phyloP scores from a whole-genome alignment of 345 rosid species.

The Salix suchowensis region DNA sequence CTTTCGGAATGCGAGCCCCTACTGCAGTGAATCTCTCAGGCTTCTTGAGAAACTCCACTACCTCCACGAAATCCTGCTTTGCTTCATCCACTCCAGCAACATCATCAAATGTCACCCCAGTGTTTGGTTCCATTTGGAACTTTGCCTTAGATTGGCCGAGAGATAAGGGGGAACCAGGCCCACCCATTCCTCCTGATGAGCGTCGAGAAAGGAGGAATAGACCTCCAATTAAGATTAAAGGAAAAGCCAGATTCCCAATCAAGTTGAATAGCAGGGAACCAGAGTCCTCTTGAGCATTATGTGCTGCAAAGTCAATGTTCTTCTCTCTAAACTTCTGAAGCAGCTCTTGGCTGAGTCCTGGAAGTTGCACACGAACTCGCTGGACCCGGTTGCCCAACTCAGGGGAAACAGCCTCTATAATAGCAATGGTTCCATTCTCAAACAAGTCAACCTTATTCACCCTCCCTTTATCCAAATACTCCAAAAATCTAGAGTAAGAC shows the following conservation, averaged over 20 bases:
- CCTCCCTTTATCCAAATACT: constrained; percentile 88
- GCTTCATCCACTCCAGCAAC: constrained; percentile 99
- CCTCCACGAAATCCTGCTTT: constrained; percentile 98
- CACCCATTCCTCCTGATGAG: constrained; percentile 97
- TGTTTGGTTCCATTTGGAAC: constrained; percentile 98
- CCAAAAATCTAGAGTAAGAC: constrained; percentile 96
- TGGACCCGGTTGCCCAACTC: constrained; percentile 92
- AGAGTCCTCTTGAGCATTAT: constrained; percentile 96
- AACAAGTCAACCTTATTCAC: constrained; percentile 85
- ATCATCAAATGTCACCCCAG: constrained; percentile 96
- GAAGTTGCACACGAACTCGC: constrained; percentile 93
- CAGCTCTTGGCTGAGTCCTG: constrained; percentile 93
- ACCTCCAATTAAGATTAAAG: constrained; percentile 87
- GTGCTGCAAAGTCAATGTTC: constrained; percentile 94
- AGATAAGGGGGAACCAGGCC: constrained; percentile 82
- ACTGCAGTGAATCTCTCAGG: constrained; percentile 98
- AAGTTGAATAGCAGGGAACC: constrained; percentile 79
- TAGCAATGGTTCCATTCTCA: constrained; percentile 96
- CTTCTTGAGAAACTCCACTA: constrained; percentile 93
- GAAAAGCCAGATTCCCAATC: constrained; percentile 92
- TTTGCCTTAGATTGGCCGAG: constrained; percentile 96
- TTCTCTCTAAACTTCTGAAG: constrained; percentile 93
- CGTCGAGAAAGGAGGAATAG: constrained; percentile 89
- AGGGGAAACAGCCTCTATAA: constrained; percentile 94
- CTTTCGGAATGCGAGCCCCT: constrained; percentile 94